Evolutionary conservation across 345 rosid species (phyloP).

Genomic region (Bruguiera gymnorhiza): DNA sequence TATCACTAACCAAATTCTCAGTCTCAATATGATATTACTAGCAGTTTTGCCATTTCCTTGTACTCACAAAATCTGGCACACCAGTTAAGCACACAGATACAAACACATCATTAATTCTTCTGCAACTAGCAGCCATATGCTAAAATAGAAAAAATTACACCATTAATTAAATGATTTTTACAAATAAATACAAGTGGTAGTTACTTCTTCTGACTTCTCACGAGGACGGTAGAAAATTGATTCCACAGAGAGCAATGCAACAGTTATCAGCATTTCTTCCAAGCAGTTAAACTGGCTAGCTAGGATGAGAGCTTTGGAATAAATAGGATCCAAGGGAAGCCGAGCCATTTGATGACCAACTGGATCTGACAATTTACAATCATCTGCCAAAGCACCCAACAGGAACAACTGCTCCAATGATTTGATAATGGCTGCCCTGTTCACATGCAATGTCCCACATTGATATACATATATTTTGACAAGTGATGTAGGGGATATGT

Average conservation of each 20-base stretch:
- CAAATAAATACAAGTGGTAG: not conserved
- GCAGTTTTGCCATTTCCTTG: not conserved
- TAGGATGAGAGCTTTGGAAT: constrained; percentile 78
- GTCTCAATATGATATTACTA: not conserved
- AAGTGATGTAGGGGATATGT: not conserved
- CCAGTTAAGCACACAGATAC: not conserved
- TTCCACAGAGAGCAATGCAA: constrained; percentile 87
- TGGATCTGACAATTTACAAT: constrained; percentile 74
- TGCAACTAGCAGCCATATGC: too few relatives aligned
- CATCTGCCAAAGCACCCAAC: constrained; percentile 90
- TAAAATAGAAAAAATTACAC: not conserved
- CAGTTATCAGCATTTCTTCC: constrained; percentile 90
- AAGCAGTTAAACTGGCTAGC: constrained; percentile 83
- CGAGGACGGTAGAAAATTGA: constrained; percentile 79
- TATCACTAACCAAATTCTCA: not conserved
- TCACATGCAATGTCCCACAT: constrained; percentile 25
- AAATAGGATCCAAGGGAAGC: constrained; percentile 83
- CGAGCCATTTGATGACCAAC: constrained; percentile 87
- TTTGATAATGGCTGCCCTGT: constrained; percentile 71
- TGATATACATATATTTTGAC: not conserved
- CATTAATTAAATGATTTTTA: not conserved
- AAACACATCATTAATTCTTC: too few relatives aligned
- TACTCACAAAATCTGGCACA: not conserved
- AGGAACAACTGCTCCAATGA: constrained; percentile 73
- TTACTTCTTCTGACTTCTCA: constrained; percentile 78